Conservation (phyloP, 2,329 filamentous ascomycete species). For the Cytospora piceicola region DNA sequence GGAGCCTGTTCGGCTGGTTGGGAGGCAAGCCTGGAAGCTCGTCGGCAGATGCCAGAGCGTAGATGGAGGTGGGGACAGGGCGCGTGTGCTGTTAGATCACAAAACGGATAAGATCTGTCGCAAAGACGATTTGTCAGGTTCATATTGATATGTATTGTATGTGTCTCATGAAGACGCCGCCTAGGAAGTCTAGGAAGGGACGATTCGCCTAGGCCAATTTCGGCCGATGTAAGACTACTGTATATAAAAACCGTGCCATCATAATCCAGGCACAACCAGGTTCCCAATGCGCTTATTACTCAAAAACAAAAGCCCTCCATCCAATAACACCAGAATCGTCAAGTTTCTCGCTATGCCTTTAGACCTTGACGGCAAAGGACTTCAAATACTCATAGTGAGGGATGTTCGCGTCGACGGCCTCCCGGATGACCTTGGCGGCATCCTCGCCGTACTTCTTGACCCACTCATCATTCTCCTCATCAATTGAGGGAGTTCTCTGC, state of each 20-base stretch:
- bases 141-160: slow-evolving; percentile 19
- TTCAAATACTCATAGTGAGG: slow-evolving; percentile 81
- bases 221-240: slow-evolving; percentile 22
- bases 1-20: slow-evolving; percentile 25
- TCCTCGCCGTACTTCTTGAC: slow-evolving; percentile 73
- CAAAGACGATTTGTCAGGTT: background rate
- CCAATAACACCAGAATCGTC: slow-evolving; percentile 31
- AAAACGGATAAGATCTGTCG: slow-evolving; percentile 4
- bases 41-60: slow-evolving; percentile 24
- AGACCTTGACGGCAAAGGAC: slow-evolving; percentile 71
- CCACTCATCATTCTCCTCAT: slow-evolving; percentile 74
- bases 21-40: slow-evolving; percentile 19
- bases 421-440: slow-evolving; percentile 69
- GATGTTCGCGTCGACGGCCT: slow-evolving; percentile 72
- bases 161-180: slow-evolving; percentile 11
- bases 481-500: slow-evolving; percentile 64
- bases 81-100: slow-evolving; percentile 2
- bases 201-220: slow-evolving; percentile 2
- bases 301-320: slow-evolving; percentile 1
- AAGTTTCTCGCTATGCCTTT: slow-evolving; percentile 31
- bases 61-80: background rate
- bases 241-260: slow-evolving; percentile 14
- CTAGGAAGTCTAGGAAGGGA: slow-evolving; percentile 6
- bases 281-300: slow-evolving; percentile 18
- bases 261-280: slow-evolving; percentile 11